phyloP scores from a whole-genome alignment of 2,329 filamentous ascomycete species.

The Aspergillus ustus region DNA sequence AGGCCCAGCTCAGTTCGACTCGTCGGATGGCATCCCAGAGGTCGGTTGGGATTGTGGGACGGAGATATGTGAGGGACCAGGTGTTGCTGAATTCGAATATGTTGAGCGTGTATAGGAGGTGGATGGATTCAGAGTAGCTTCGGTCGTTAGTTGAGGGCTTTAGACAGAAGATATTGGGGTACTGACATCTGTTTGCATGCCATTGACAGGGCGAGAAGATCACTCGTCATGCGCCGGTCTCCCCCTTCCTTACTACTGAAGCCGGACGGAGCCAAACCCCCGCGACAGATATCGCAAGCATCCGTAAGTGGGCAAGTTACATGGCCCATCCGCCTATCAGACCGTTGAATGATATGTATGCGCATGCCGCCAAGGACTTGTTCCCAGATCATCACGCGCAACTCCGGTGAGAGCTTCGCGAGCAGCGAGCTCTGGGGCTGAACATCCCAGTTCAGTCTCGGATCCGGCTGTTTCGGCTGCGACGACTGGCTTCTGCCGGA shows the following conservation, averaged over 20 bases:
- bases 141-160: neutral
- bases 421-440: slow-evolving; percentile 37
- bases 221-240: neutral
- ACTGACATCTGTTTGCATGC: slow-evolving; percentile 44
- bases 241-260: slow-evolving; percentile 23
- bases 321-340: slow-evolving; percentile 37
- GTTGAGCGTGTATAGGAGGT: slow-evolving; percentile 40
- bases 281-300: slow-evolving; percentile 41
- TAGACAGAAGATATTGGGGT: neutral
- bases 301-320: slow-evolving; percentile 35
- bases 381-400: slow-evolving; percentile 45
- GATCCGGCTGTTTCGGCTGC: slow-evolving; percentile 17
- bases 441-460: slow-evolving; percentile 17
- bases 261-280: slow-evolving; percentile 33
- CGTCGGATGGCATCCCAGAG: slow-evolving; percentile 37
- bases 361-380: slow-evolving; percentile 34
- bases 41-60: slow-evolving; percentile 36
- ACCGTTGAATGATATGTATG: slow-evolving; percentile 43
- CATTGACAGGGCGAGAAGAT: slow-evolving; percentile 36
- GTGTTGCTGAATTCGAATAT: slow-evolving; percentile 47
- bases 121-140: slow-evolving; percentile 43
- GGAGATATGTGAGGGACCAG: slow-evolving; percentile 45
- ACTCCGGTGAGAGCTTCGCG: slow-evolving; percentile 38
- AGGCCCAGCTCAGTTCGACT: slow-evolving; percentile 45
- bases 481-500: slow-evolving; percentile 18